phyloP scores from a whole-genome alignment of 768 basidiomycete species.

The Trametes maxima region DNA sequence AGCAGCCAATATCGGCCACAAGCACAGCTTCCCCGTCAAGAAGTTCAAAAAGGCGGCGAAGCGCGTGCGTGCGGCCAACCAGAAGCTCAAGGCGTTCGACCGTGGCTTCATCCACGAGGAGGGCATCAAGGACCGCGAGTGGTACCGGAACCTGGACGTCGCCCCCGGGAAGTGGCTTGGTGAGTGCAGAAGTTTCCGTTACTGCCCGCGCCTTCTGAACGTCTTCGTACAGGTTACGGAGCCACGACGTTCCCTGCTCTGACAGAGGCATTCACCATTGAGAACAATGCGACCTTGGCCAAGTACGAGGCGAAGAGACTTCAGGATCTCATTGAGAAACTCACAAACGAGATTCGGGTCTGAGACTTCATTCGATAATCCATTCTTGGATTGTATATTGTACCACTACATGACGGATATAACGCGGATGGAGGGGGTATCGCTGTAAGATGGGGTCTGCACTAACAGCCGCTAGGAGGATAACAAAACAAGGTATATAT shows the following conservation, averaged over 20 bases:
- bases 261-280: constrained; percentile 73
- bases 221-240: constrained; percentile 62
- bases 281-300: constrained; percentile 63
- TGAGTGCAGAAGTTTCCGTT: constrained; percentile 35
- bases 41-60: constrained; percentile 59
- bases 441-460: neutral
- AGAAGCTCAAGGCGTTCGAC: constrained; percentile 72
- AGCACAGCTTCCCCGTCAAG: constrained; percentile 28
- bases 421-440: neutral
- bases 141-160: constrained; percentile 85
- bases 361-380: neutral
- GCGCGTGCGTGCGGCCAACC: constrained; percentile 60
- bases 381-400: neutral
- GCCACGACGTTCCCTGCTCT: constrained; percentile 84
- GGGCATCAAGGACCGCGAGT: constrained; percentile 79
- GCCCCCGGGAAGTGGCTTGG: constrained; percentile 88
- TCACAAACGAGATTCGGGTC: constrained; percentile 20
- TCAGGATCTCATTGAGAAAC: constrained; percentile 47
- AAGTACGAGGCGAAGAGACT: constrained; percentile 62
- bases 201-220: neutral
- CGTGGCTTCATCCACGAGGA: constrained; percentile 77
- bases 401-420: neutral
- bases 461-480: neutral
- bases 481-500: too few relatives aligned
- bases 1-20: neutral